These are phyloP conservation scores for Fraxinus latifolia DNA, from an alignment of 305 asterid species.

Conservation along the genomic window DNA sequence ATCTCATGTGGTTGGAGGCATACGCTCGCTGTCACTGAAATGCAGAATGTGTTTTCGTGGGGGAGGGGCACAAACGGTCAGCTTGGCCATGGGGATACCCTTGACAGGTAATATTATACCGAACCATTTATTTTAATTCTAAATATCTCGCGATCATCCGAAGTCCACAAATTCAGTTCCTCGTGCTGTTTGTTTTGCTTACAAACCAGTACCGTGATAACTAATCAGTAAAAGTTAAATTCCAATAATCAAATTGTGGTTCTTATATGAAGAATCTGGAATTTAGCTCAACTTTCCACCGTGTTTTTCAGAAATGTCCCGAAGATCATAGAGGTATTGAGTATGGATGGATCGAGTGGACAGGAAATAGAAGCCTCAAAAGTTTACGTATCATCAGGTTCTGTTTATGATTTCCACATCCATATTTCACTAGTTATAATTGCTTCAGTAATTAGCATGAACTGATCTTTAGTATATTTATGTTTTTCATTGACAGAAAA, in stretches of 20 bases:
- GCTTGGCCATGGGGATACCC: conserved; percentile 86
- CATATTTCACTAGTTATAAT: background rate
- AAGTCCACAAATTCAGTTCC: background rate
- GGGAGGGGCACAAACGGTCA: conserved; percentile 98
- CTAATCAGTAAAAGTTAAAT: background rate
- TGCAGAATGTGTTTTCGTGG: conserved; percentile 86
- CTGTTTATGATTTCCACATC: background rate
- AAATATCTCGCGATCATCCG: background rate
- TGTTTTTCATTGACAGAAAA: conserved; percentile 46
- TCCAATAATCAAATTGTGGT: background rate
- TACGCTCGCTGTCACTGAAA: conserved; percentile 78
- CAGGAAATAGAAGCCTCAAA: conserved; percentile 72
- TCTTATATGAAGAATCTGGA: background rate
- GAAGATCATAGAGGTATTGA: conserved; percentile 71
- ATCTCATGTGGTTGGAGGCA: conserved; percentile 98
- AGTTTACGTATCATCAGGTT: conserved; percentile 64
- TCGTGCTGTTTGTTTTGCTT: background rate
- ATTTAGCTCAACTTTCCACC: background rate
- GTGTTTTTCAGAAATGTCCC: conserved; percentile 62
- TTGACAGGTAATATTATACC: conserved; percentile 54
- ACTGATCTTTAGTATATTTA: background rate
- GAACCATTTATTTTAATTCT: background rate
- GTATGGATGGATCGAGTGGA: conserved; percentile 78
- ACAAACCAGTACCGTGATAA: background rate
- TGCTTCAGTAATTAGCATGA: background rate